Evolutionary conservation across 768 basidiomycete genomes (phyloP), one percentile per base, ranked within the genome.

Genomic region (Trametes cubensis): DNA sequence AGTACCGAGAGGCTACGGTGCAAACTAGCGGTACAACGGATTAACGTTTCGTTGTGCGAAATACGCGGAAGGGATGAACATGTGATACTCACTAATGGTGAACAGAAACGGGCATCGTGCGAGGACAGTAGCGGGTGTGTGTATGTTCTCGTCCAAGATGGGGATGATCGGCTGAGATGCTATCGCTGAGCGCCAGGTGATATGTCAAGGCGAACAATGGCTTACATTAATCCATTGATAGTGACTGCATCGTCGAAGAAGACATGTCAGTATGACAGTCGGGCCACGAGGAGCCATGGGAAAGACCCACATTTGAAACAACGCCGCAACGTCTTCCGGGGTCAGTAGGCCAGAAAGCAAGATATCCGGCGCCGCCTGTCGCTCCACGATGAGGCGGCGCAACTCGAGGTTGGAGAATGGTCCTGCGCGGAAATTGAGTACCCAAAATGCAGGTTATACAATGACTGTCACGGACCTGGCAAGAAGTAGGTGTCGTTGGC

Each of bases 1-100:
- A 86, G 72, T 85, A 88, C 39, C 88, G 79, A 44, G 89, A 84
- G 0, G 90, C 83, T 18, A 88, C 81, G 4, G 88, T 85, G 70
- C 88, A 90, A 41, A 92, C 86, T 86, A 45, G 23, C 38, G 44
- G 28, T 10, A 17, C 13, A 11, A 11, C 34, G 34, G 34, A 34
- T 34, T 10, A 34, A 34, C 11, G 2, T 34, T 11, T 7, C 2
- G 34, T 10, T 34, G 34, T 10, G 34, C 34, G 11, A 11, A 2
- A 38, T 13, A 25, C 15, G 26, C 20, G 30, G 23, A 53, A 30
- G 6, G 62, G 11, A 14, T 41, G 48, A 23, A 81, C 81, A 77
- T 28, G 1, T 23, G 39, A 40, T 38, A 67, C 69, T 48, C 62
- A 85, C 85, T 76, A 64, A 85, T 82, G 48, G 84, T 85, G 72